Evolutionary conservation across 148 eudicot genomes (phyloP).

Genomic region (Silene latifolia): DNA sequence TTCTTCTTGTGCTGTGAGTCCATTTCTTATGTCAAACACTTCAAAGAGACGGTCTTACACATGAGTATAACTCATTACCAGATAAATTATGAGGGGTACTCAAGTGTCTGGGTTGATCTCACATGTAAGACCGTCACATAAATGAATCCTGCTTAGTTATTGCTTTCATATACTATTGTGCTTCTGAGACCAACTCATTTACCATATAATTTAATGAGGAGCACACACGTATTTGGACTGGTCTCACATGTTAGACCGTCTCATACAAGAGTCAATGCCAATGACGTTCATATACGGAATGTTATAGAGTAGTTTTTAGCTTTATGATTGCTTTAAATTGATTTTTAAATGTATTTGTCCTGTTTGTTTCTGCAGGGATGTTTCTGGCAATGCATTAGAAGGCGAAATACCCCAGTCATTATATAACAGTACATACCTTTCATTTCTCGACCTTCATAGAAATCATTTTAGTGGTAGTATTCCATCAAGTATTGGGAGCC

Average conservation of each 20-base stretch:
- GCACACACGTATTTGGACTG: too few relatives aligned
- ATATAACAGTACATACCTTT: conserved; percentile 72
- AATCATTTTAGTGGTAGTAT: conserved; percentile 66
- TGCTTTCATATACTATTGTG: too few relatives aligned
- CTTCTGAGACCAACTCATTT: too few relatives aligned
- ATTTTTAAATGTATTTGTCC: conserved; percentile 22
- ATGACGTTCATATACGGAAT: background rate
- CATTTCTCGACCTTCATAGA: conserved; percentile 64
- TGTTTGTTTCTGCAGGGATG: conserved; percentile 66
- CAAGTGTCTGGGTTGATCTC: background rate
- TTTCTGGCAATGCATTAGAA: conserved; percentile 73
- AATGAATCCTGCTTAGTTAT: background rate
- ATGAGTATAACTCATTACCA: background rate
- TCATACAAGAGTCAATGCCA: too few relatives aligned
- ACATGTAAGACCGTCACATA: background rate
- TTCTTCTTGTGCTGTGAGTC: conserved; percentile 95
- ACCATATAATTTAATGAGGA: too few relatives aligned
- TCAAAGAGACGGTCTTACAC: background rate
- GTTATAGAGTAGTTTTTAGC: background rate
- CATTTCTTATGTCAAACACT: background rate
- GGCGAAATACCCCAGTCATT: conserved; percentile 80
- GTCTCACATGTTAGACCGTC: too few relatives aligned
- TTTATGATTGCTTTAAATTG: conserved; percentile 16
- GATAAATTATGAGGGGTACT: background rate
- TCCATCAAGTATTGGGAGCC: conserved; percentile 61